These are phyloP conservation scores for Boehmeria nivea DNA, from an alignment of 306 rosid species.

Conservation along the genomic window DNA sequence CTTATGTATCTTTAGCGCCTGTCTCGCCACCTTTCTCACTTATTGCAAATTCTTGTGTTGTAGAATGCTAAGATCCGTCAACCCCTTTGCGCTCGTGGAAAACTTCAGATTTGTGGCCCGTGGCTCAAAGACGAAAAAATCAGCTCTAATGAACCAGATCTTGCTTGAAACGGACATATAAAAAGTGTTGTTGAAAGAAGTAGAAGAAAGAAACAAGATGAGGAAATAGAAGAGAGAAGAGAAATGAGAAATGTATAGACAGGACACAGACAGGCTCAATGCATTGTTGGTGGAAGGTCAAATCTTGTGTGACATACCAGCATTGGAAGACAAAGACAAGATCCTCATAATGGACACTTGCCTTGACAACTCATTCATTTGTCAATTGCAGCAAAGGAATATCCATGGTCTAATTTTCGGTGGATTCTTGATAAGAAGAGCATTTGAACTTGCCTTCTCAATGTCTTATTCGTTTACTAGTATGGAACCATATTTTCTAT, in stretches of 20 bases:
- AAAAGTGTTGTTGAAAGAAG: constrained; percentile 65
- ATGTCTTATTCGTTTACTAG: constrained; percentile 78
- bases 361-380: constrained; percentile 72
- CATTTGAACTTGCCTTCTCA: constrained; percentile 79
- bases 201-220: constrained; percentile 58
- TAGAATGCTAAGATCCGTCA: constrained; percentile 31
- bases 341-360: constrained; percentile 63
- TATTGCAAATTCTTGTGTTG: constrained; percentile 20
- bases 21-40: constrained; percentile 6
- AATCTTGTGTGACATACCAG: constrained; percentile 73
- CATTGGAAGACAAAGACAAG: constrained; percentile 79
- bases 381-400: constrained; percentile 91
- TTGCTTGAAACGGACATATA: constrained; percentile 55
- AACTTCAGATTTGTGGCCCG: constrained; percentile 91
- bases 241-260: constrained; percentile 29
- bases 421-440: constrained; percentile 85
- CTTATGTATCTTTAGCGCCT: too few species aligned
- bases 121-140: constrained; percentile 57
- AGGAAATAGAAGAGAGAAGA: constrained; percentile 47
- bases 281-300: constrained; percentile 72
- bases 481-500: constrained; percentile 69
- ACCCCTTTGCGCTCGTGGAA: constrained; percentile 52
- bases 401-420: constrained; percentile 88
- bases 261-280: constrained; percentile 40
- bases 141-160: constrained; percentile 57